phyloP scores from a whole-genome alignment of 371 early-diverging fungal species.

The Nematocida ironsii region DNA sequence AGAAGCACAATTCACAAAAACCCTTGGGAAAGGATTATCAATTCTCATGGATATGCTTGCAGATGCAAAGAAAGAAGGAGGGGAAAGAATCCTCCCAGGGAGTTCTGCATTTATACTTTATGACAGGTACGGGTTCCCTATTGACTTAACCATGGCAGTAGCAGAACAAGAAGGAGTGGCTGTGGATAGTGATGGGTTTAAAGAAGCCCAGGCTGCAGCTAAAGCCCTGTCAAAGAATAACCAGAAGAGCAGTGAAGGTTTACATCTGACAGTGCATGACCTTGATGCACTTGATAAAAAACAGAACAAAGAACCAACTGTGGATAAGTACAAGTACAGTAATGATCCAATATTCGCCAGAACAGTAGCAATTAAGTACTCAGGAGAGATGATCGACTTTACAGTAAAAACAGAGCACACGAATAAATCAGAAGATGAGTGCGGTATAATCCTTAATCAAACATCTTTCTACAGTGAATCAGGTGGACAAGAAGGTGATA shows the following conservation, averaged over 20 bases:
- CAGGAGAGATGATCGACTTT: constrained; percentile 1
- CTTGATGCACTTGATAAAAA: constrained; percentile 19
- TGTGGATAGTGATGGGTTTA: constrained; percentile 81
- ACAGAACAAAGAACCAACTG: constrained; percentile 72
- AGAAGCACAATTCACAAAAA: constrained; percentile 87
- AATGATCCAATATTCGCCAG: constrained; percentile 30
- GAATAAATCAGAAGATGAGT: constrained; percentile 69
- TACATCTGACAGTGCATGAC: constrained; percentile 48
- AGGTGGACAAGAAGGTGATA: constrained; percentile 96
- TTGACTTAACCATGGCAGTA: constrained; percentile 93
- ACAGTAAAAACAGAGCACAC: not conserved
- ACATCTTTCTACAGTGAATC: constrained; percentile 97
- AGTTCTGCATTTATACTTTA: constrained; percentile 92
- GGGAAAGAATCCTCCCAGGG: constrained; percentile 75
- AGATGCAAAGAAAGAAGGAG: constrained; percentile 63
- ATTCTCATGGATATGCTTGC: constrained; percentile 80
- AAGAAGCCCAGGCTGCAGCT: constrained; percentile 77
- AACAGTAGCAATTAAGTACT: constrained; percentile 23
- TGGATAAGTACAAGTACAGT: constrained; percentile 37
- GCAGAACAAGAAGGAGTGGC: constrained; percentile 85
- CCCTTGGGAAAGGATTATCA: constrained; percentile 90
- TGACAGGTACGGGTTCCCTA: constrained; percentile 98
- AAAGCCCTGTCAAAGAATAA: constrained; percentile 62
- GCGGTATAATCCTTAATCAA: constrained; percentile 79
- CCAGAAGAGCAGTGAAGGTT: not conserved